Evolutionary conservation across 371 early-diverging fungal genomes (phyloP).

Genomic region (Rhizopus delemar): DNA sequence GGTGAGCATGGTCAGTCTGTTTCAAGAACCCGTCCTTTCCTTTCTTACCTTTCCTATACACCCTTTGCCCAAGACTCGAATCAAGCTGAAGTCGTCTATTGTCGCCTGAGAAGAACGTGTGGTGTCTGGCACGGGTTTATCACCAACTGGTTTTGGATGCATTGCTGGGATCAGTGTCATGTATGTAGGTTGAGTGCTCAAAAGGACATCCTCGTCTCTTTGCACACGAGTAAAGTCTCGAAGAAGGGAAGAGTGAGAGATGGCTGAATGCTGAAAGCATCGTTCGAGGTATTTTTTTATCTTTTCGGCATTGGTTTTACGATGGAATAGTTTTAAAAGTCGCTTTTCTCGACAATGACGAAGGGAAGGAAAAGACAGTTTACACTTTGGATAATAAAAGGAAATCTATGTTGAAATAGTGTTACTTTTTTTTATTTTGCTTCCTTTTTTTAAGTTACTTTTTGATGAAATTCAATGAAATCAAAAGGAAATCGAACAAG

Average conservation of each 20-base stretch:
- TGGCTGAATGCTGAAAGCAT: conserved; percentile 44
- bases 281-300: conserved; percentile 46
- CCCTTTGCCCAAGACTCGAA: conserved; percentile 61
- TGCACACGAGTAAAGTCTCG: conserved; percentile 51
- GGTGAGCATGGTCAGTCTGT: background rate
- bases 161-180: conserved; percentile 16
- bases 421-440: background rate
- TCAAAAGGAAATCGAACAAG: conserved; percentile 61
- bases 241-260: conserved; percentile 41
- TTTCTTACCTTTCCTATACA: conserved; percentile 54
- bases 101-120: background rate
- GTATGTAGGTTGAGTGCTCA: conserved; percentile 15
- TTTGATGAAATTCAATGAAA: conserved; percentile 66
- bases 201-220: conserved; percentile 39
- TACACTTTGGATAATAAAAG: background rate
- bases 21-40: background rate
- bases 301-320: conserved; percentile 22
- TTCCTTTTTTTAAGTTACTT: conserved; percentile 26
- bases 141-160: no score
- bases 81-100: conserved; percentile 49
- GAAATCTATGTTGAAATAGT: conserved; percentile 4
- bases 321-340: conserved; percentile 13
- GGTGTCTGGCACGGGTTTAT: background rate
- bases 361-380: conserved; percentile 8
- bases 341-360: conserved; percentile 23